Evolutionary conservation across 192 early-diverging fungal genomes (phyloP), one percentile per base, ranked within the genome.

Genomic region (Rhizophagus clarus): DNA sequence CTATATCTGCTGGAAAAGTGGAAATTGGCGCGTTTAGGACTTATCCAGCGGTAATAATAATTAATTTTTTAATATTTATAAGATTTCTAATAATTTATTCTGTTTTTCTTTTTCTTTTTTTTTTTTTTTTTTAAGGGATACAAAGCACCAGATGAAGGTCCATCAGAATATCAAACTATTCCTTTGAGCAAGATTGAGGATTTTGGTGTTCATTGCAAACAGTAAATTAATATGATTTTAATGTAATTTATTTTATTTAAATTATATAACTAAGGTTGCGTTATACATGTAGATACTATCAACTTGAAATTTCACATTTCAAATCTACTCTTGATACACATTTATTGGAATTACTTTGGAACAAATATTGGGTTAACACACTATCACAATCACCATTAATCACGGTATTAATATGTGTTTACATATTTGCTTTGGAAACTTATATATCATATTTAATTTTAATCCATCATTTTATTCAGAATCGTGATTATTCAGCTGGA

Each of bases 11-110:
- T 0, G 98, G 98, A 24, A 97, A 97, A 78, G 98, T 99, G 0
- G 97, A 98, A 74, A 92, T 99, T 66, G 98, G 98, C 14, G 97
- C 97, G n/a, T 99, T 99, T 88, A 88, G 98, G 63, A 97, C 98
- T n/a, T 98, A 95, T 68, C 98, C 97, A 37, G 92, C 93, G 83
- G 95, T 89, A 88, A 75, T 40, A 22, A 1, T 2, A n/a, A 29
- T 32, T 9, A 26, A 69, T 61, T 12, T 70, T 34, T 42, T 71
- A 2, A 45, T 4, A 3, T 6, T 12, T 51, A 12, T 47, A 11
- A 51, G 22, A 61, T 71, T 31, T 40, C 40, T 14, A 17, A 31
- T 42, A 77, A 49, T n/a, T 61, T 70, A 32, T 22, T 37, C 22
- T 62, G 8, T 37, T 2, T 5, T 37, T 37, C n/a, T 15, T 29